Percentiles rank a stretch among this genome's conserved stretches.
These are phyloP conservation scores for Gossypium laxum DNA, from an alignment of 441 rosid species.

Conservation along the genomic window DNA sequence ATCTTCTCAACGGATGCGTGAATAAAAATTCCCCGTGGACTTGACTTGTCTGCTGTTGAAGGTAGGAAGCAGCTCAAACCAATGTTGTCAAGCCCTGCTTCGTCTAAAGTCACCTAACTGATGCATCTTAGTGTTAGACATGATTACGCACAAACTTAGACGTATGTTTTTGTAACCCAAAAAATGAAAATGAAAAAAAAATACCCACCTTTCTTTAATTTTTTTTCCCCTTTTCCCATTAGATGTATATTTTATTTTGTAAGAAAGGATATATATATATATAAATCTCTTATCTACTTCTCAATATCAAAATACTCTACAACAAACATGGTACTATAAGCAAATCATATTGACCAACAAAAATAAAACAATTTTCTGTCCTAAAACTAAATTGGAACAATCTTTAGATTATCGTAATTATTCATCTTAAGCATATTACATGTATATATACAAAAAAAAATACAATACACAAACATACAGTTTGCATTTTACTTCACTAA, in stretches of 20 bases:
- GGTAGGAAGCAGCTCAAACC: neutral
- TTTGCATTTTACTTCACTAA: neutral
- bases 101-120: neutral
- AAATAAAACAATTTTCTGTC: neutral
- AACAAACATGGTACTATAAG: neutral
- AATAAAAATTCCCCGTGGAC: neutral
- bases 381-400: neutral
- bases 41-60: neutral
- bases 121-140: neutral
- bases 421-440: neutral
- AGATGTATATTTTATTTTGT: no score
- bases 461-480: neutral
- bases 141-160: neutral
- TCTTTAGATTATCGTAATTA: neutral
- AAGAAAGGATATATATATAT: neutral
- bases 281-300: neutral
- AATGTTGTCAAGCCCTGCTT: neutral
- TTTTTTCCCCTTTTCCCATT: neutral
- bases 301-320: neutral
- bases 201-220: neutral
- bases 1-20: neutral
- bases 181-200: neutral
- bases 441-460: neutral
- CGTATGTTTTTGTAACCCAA: neutral
- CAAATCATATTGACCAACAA: neutral